Evolutionary conservation across 495 filamentous ascomycete species (phyloP), one percentile per base, ranked within the genome.

Genomic region (Mycothermus thermophilus): DNA sequence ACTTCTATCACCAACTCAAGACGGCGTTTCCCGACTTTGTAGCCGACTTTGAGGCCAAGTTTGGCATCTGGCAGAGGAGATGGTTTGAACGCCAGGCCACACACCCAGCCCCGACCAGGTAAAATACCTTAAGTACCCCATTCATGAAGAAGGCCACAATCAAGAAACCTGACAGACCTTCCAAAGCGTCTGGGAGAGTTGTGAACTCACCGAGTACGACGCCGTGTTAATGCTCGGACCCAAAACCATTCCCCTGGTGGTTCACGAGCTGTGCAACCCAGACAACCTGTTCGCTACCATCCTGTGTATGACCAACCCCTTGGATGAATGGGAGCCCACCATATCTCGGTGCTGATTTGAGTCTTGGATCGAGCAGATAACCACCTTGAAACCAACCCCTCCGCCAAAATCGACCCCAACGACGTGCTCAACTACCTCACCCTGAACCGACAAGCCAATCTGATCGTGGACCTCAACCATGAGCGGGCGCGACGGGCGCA

Each of bases 401-500:
- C 18, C 6, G 31, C 21, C 31, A 33, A 33, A 8, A n/a, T 33
- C 31, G 18, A 22, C 31, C 31, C 19, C 11, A 8, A 22, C 10
- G 31, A 33, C 21, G 8, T 24, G 19, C 1, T 22, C 11, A 33
- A 33, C 11, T 15, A 15, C 31, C 31, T 33, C 1, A 33, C 31
- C 12, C 31, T 33, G 19, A 33, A 24, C 31, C 31, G 31, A 3
- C 31, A 33, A 15, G 31, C 31, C 31, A 33, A 33, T 21, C 31
- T 33, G 12, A 24, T 33, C 21, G 31, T 33, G 8, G 31, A 33
- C 12, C 31, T 33, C 1, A 33, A 33, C 21, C 31, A 24, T 21
- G 31, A 33, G 31, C 31, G 31, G n/a, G 11, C 12, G 19, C 31
- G 24, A 13, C 19, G 31, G 4, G 19, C 10, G n/a, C 8, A 17